Evolutionary conservation across 2,329 filamentous ascomycete species (phyloP), one percentile per base, ranked within the genome.

Genomic region (Remersonia thermophila): DNA sequence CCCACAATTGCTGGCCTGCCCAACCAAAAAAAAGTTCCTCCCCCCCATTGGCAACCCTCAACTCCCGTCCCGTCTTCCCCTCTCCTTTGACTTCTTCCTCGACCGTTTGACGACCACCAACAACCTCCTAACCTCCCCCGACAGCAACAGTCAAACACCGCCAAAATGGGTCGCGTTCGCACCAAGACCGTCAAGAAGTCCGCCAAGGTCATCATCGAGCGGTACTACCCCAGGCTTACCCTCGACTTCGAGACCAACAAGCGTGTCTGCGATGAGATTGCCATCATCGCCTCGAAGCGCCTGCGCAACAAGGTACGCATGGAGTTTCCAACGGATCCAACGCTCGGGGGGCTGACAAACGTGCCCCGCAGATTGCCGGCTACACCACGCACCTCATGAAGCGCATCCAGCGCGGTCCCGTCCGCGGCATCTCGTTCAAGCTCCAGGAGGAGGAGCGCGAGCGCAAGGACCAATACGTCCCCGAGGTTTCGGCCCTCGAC

Each of bases 351-450:
- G n/a, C n/a, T 43, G 9, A 13, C 30, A 7, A 25, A 23, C 8
- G 16, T 26, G 4, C 15, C n/a, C n/a, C n/a, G 36, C 51, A 89
- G 84, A 93, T 94, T 72, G 87, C 91, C 60, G 91, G 91, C 58
- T 96, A 94, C 80, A 94, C 89, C 58, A 96, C 91, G 53, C 86
- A 93, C 65, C 66, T 93, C 69, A 98, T 98, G 93, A 96, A 96
- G 81, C 91, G 91, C 69, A 98, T 98, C 58, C 91, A 96, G 77
- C 86, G 91, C 66, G 91, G 91, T 51, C 91, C 91, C 51, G 91
- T 98, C 68, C 93, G 91, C 58, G 91, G 91, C 75, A 98, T 98
- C 71, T 98, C 93, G 68, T 98, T 98, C 87, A 98, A 98, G 80
- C 84, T 98, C 45, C 91, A 98, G 73, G 91, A 98, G 75, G 91